Percentiles rank a stretch among this genome's conserved stretches.
Conservation (phyloP, 2,329 filamentous ascomycete species). For the Phaeosphaeriaceae sp. region DNA sequence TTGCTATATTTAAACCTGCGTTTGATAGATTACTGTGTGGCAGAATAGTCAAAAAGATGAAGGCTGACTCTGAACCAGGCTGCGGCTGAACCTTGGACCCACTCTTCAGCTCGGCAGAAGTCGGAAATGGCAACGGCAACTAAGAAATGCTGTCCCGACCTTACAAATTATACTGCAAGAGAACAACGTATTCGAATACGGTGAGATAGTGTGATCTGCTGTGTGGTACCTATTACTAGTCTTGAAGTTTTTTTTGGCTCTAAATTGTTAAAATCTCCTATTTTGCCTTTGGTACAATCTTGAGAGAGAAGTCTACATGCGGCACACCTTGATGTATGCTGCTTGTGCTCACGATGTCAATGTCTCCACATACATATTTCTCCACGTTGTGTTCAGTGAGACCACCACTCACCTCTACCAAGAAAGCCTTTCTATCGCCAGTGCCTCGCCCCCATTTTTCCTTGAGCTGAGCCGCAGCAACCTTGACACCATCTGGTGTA, state of each 20-base stretch:
- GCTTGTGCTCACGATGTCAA: constrained; percentile 95
- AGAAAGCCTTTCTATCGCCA: constrained; percentile 64
- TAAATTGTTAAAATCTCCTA: constrained; percentile 20
- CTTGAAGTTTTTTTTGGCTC: neutral
- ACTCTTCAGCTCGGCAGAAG: neutral
- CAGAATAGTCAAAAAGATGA: no score
- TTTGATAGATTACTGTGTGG: no score
- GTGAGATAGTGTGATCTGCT: neutral
- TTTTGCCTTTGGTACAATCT: constrained; percentile 67
- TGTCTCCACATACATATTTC: constrained; percentile 78
- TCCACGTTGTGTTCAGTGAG: constrained; percentile 84
- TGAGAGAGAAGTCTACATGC: constrained; percentile 94
- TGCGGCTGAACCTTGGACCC: no score
- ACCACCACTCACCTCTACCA: constrained; percentile 93
- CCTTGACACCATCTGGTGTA: constrained; percentile 75
- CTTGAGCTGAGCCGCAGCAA: constrained; percentile 77
- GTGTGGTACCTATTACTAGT: neutral
- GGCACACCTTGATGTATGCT: constrained; percentile 95
- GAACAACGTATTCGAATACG: neutral
- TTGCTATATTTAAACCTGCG: no score
- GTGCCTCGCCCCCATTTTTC: constrained; percentile 75
- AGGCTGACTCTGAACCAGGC: no score
- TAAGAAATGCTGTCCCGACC: neutral
- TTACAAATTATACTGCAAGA: neutral
- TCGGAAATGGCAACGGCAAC: neutral